These are phyloP conservation scores for Coprinopsis sp. DNA, from an alignment of 768 basidiomycete genomes.

Conservation along the genomic window DNA sequence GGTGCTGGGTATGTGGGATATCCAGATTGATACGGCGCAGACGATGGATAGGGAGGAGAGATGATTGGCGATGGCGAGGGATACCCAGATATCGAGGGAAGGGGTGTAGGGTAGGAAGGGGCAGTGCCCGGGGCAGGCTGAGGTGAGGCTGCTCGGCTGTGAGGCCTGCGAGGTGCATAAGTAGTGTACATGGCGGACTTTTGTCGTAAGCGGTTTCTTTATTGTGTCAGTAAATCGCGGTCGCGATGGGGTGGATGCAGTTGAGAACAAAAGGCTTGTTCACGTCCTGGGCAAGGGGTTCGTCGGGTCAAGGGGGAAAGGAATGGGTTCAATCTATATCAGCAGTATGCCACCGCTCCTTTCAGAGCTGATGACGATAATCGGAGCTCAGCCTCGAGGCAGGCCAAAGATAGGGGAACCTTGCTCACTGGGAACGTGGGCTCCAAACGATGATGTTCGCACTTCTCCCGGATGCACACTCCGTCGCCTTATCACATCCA, in stretches of 20 bases:
- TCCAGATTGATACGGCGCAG: slow-evolving; percentile 12
- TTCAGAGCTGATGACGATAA: not conserved
- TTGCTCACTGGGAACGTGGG: too few relatives aligned
- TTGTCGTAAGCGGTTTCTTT: too few relatives aligned
- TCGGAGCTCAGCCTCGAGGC: slow-evolving; percentile 4
- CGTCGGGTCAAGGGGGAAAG: not conserved
- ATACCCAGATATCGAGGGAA: not conserved
- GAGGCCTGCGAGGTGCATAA: too few relatives aligned
- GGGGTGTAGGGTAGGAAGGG: not conserved
- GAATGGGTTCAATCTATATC: not conserved
- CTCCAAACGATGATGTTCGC: not conserved
- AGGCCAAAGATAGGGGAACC: not conserved
- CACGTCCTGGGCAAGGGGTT: too few relatives aligned
- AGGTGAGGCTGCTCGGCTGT: too few relatives aligned
- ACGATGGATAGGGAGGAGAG: slow-evolving; percentile 12
- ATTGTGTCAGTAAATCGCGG: too few relatives aligned
- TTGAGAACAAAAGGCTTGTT: too few relatives aligned
- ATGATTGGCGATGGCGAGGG: slow-evolving; percentile 4
- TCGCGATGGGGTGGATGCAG: too few relatives aligned
- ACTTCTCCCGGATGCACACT: not conserved
- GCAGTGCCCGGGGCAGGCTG: too few relatives aligned
- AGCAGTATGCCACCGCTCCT: not conserved
- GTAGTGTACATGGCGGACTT: too few relatives aligned
- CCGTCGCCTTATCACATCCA: not conserved
- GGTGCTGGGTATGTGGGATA: slow-evolving; percentile 6